Base-by-base conservation (phyloP, 2,329 filamentous ascomycete species). In the Neofusicoccum sp. region DNA sequence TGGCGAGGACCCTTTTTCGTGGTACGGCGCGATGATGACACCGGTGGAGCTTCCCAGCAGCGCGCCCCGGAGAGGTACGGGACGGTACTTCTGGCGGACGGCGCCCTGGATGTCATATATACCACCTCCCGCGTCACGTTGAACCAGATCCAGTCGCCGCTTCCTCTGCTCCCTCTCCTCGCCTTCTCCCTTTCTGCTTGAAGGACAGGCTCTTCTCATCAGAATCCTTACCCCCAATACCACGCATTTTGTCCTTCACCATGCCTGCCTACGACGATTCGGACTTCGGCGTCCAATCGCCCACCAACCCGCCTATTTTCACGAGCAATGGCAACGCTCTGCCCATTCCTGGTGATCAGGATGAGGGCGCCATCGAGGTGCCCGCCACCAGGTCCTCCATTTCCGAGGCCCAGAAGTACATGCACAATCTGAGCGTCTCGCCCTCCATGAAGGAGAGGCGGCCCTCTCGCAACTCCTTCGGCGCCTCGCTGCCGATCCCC, bases 381-480 rank as follows among this genome's bases (percentile, higher is more conserved):
- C 88, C 88, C 41, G 87, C 88, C 26, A 84, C 86, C 60, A 79
- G 86, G 66, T 89, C 85, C 58, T 83, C 86, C 58, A 84, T 89
- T 64, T 86, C 88, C 33, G 86, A 91, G 76, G 85, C 84, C 28
- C 76, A 83, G 45, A 80, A 83, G 66, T 88, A 87, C 75, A 90
- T 91, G 88, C 88, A 91, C 81, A 86, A 84, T 69, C 79, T 91
- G 69, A 89, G 86, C 68, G 76, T 87, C 47, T 79, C 83, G 12
- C 88, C 87, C 14, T 90, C 87, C 6, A 85, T 85, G 79, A 86
- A 81, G 73, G 85, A 89, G 65, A 81, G 88, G 63, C 79, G 88
- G 65, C 81, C 83, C 48, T 91, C 89, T 20, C 84, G 89, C 64
- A 91, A 91, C 82, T 91, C 88, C 16, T 91, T 91, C 70, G 89